Evolutionary conservation across 345 rosid species (phyloP).

Genomic region (Lepidium didymum): DNA sequence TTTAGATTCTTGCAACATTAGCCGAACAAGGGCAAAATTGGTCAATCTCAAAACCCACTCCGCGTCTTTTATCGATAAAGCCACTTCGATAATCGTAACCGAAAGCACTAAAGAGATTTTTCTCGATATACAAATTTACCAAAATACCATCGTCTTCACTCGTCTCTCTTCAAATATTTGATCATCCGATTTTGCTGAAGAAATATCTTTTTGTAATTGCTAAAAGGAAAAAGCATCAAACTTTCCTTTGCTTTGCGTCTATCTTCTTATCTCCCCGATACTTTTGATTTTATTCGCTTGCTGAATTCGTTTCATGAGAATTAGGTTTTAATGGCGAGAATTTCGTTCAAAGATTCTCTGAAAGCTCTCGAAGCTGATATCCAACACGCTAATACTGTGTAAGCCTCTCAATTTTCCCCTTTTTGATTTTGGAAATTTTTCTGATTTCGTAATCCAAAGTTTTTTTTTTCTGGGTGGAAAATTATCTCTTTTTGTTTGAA

Average conservation of each 20-base stretch:
- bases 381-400: conserved; percentile 89
- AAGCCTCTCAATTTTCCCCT: conserved; percentile 15
- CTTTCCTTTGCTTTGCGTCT: conserved; percentile 2
- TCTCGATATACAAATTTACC: not conserved
- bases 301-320: conserved; percentile 1
- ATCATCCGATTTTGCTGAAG: conserved; percentile 18
- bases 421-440: not conserved
- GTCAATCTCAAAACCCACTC: not conserved
- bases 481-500: not conserved
- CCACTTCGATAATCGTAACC: conserved; percentile 13
- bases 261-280: not conserved
- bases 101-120: conserved; percentile 3
- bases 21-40: conserved; percentile 22
- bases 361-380: conserved; percentile 93
- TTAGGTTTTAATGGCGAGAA: conserved; percentile 46
- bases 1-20: not conserved
- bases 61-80: conserved; percentile 21
- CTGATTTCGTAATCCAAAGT: conserved; percentile 1
- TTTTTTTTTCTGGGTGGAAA: not conserved
- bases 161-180: not conserved
- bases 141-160: not conserved
- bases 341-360: conserved; percentile 79
- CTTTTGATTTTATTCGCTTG: not conserved
- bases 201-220: conserved; percentile 11
- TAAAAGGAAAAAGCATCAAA: not conserved